These are phyloP conservation scores for Fonsecaea nubica DNA, from an alignment of 2,329 filamentous ascomycete species.

Conservation along the genomic window DNA sequence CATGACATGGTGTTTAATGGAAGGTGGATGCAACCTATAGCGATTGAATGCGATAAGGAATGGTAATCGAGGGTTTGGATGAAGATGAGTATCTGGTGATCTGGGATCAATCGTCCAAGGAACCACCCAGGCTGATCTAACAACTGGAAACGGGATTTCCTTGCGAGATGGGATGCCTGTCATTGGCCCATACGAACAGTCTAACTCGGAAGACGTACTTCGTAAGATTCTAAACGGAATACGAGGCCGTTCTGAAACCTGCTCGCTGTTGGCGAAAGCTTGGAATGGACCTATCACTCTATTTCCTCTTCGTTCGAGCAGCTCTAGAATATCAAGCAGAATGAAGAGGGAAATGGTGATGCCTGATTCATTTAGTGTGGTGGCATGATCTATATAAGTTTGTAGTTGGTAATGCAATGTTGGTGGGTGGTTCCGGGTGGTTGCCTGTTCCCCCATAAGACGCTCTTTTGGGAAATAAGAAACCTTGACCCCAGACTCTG, in stretches of 20 bases:
- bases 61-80: not conserved
- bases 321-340: too few relatives aligned
- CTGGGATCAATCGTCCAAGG: not conserved
- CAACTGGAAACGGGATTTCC: not conserved
- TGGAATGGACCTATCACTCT: not conserved
- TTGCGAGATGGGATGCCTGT: not conserved
- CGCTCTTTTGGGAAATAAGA: too few relatives aligned
- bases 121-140: not conserved
- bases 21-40: slow-evolving; percentile 36
- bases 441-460: too few relatives aligned
- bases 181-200: not conserved
- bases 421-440: too few relatives aligned
- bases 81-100: not conserved
- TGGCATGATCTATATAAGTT: too few relatives aligned
- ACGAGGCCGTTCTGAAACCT: not conserved
- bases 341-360: too few relatives aligned
- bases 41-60: not conserved
- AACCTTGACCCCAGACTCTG: too few relatives aligned
- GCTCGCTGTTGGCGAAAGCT: not conserved
- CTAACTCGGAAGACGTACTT: not conserved
- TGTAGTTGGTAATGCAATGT: too few relatives aligned
- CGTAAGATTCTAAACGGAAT: not conserved
- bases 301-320: too few relatives aligned
- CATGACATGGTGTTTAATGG: slow-evolving; percentile 75
- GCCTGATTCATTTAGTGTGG: too few relatives aligned